Evolutionary conservation across 257 asterid species (phyloP), one percentile per base, ranked within the genome.

Genomic region (Oldenlandia corymbosa): DNA sequence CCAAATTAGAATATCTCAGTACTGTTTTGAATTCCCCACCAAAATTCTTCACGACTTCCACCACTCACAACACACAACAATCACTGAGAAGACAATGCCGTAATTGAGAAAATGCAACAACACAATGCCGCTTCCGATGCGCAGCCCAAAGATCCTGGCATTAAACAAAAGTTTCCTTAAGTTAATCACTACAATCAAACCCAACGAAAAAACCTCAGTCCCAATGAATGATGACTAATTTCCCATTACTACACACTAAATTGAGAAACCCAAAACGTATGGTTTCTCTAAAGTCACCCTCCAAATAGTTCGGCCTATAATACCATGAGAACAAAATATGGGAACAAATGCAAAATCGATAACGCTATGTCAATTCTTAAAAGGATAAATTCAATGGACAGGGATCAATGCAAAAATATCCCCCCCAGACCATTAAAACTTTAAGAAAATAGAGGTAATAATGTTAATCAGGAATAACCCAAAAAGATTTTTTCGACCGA

Each of bases 351-450:
- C 43, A 61, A 46, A 58, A 10, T 55, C 42, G 14, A 20, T 0
- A 53, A 69, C 20, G 14, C 23, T 48, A 37, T 27, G 11, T 23
- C 28, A 23, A 12, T 45, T 43, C 36, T n/a, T 32, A 3, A 55
- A 55, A 63, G 56, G 73, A 61, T 26, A 47, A 78, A 85, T 79
- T 87, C 69, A 76, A 80, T 72, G 76, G 67, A 68, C 56, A 56
- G 32, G 61, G 69, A 77, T 71, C 67, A 64, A 81, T 64, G 70
- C 42, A 49, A 42, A 30, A 52, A 10, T 20, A 69, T 37, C 46
- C 69, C 58, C n/a, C 57, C 36, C 58, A 32, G 58, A 50, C 68
- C 63, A 39, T 28, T 57, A n/a, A 14, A 51, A 32, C 50, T 18
- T 49, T 62, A 61, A 63, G 34, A 60, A 46, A 54, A 62, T 20